Evolutionary conservation across 73 alveolate species (phyloP).

Genomic region (Paraurostyla sp.): DNA sequence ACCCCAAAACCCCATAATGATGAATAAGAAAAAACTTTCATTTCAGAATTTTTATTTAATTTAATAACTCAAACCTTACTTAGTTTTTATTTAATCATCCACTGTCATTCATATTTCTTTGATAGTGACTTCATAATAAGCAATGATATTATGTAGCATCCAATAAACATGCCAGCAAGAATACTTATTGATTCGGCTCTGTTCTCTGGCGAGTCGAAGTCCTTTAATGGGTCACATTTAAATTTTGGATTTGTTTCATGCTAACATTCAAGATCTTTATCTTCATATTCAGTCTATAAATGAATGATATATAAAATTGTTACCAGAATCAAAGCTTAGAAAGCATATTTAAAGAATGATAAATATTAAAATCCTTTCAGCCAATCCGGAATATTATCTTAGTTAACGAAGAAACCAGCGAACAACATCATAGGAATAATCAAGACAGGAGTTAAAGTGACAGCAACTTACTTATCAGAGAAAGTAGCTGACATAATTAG

Average conservation of each 20-base stretch:
- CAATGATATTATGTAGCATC: constrained; percentile 38
- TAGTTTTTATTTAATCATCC: too few relatives aligned
- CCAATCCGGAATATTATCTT: constrained; percentile 67
- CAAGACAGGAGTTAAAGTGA: constrained; percentile 57
- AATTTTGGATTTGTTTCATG: not conserved
- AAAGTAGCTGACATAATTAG: constrained; percentile 32
- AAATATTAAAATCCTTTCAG: constrained; percentile 64
- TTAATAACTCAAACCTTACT: too few relatives aligned
- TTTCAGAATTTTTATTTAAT: too few relatives aligned
- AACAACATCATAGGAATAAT: constrained; percentile 70
- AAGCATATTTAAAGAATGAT: constrained; percentile 75
- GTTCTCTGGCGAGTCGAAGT: constrained; percentile 60
- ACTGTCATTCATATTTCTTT: constrained; percentile 44
- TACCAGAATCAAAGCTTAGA: constrained; percentile 63
- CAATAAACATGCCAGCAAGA: constrained; percentile 43
- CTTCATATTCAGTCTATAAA: constrained; percentile 34
- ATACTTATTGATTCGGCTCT: constrained; percentile 5
- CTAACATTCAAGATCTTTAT: constrained; percentile 51
- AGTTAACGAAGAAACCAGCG: constrained; percentile 76
- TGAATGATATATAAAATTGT: not conserved
- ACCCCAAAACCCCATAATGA: too few relatives aligned
- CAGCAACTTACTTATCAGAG: constrained; percentile 50
- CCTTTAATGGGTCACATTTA: constrained; percentile 45
- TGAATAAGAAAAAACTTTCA: too few relatives aligned
- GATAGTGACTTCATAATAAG: constrained; percentile 45